Percentiles rank a stretch among this genome's conserved stretches.
Evolutionary conservation across 345 rosid species (phyloP).

Genomic region (Citrus mangshanensis): DNA sequence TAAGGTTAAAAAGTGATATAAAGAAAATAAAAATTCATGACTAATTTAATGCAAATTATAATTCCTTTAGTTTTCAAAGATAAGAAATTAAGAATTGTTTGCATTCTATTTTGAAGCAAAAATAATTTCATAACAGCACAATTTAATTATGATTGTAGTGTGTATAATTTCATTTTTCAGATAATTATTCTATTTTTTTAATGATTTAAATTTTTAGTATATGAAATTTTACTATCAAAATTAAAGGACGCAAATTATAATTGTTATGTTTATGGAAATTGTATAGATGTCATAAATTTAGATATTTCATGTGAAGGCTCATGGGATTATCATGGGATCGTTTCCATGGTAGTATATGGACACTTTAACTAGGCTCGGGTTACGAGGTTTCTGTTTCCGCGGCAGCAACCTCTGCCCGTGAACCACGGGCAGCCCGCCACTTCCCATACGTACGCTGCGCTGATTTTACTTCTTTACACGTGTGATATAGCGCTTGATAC

Average conservation of each 20-base stretch:
- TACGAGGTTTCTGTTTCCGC: conserved; percentile 37
- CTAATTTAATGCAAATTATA: too few species aligned
- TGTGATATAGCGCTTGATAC: conserved; percentile 20
- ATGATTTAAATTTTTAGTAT: too few species aligned
- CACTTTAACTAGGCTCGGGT: conserved; percentile 15
- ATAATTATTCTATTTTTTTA: too few species aligned
- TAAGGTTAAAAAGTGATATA: background rate
- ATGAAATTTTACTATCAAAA: too few species aligned
- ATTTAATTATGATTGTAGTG: background rate
- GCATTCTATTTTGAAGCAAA: background rate
- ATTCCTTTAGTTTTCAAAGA: too few species aligned
- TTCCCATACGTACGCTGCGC: background rate
- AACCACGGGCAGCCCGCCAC: conserved; percentile 22
- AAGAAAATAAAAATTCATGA: background rate
- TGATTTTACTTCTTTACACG: conserved; percentile 27
- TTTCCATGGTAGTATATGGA: background rate
- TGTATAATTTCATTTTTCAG: background rate
- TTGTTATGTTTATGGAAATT: background rate
- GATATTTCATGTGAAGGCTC: background rate
- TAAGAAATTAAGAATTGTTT: too few species aligned
- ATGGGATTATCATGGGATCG: background rate
- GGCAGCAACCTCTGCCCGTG: conserved; percentile 23
- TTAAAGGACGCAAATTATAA: too few species aligned
- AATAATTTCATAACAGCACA: background rate
- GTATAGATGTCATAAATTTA: background rate